Percentiles rank a stretch among this genome's conserved stretches.
phyloP scores from a whole-genome alignment of 129 eudicot species.

The Tagetes patula region DNA sequence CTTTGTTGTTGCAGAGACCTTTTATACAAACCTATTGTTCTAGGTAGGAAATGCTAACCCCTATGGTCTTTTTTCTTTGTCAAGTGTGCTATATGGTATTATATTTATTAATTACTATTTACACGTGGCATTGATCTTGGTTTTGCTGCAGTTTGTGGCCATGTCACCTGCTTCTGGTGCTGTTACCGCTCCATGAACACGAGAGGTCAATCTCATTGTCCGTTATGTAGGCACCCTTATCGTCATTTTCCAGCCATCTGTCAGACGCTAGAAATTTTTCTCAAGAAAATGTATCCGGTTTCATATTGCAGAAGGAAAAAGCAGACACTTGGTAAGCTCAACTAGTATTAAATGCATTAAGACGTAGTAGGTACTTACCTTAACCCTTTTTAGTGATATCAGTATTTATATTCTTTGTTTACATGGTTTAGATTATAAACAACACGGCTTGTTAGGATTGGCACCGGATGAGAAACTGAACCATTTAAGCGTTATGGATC shows the following conservation, averaged over 20 bases:
- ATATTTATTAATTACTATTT: not conserved
- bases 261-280: constrained; percentile 60
- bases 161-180: constrained; percentile 80
- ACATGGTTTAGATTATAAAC: constrained; percentile 47
- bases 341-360: not conserved
- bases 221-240: constrained; percentile 67
- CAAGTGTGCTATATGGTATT: not conserved
- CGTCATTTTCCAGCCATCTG: constrained; percentile 78
- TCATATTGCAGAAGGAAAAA: constrained; percentile 55
- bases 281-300: constrained; percentile 64
- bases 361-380: not conserved
- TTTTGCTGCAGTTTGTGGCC: constrained; percentile 71
- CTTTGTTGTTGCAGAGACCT: constrained; percentile 63
- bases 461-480: constrained; percentile 38
- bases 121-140: constrained; percentile 7
- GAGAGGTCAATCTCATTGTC: constrained; percentile 62
- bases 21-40: constrained; percentile 68
- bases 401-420: constrained; percentile 14
- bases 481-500: constrained; percentile 20
- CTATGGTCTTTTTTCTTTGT: not conserved
- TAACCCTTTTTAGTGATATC: not conserved
- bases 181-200: constrained; percentile 57
- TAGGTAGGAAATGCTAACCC: constrained; percentile 47
- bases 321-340: constrained; percentile 54
- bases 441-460: constrained; percentile 28